Evolutionary conservation across 345 rosid genomes (phyloP).

Genomic region (Moricandia arvensis): DNA sequence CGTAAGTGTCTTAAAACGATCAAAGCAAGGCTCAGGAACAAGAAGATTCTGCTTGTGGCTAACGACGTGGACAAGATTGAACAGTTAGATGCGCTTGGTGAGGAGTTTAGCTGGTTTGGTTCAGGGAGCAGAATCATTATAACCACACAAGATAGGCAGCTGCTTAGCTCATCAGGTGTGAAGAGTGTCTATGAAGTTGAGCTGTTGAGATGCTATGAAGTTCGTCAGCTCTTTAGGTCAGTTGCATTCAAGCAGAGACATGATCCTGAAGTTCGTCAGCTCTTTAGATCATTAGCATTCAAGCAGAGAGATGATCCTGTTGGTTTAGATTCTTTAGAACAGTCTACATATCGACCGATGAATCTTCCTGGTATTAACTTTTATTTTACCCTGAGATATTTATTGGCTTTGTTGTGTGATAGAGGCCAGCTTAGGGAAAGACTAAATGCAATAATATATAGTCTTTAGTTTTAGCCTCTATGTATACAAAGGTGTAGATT

Average conservation of each 20-base stretch:
- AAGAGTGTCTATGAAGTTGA: slow-evolving; percentile 32
- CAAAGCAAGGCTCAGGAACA: slow-evolving; percentile 28
- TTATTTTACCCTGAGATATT: background rate
- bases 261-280: slow-evolving; percentile 28
- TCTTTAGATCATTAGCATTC: slow-evolving; percentile 28
- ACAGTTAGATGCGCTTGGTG: slow-evolving; percentile 33
- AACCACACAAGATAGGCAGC: slow-evolving; percentile 33
- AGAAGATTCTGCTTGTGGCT: slow-evolving; percentile 35
- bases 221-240: slow-evolving; percentile 32
- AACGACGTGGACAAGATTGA: slow-evolving; percentile 30
- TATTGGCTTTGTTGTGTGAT: background rate
- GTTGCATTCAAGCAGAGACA: slow-evolving; percentile 13
- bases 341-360: slow-evolving; percentile 7
- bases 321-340: slow-evolving; percentile 20
- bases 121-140: slow-evolving; percentile 36
- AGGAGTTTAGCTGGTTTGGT: slow-evolving; percentile 39
- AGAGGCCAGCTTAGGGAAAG: background rate
- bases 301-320: slow-evolving; percentile 16
- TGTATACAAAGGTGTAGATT: too few relatives aligned
- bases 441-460: background rate
- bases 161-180: slow-evolving; percentile 17
- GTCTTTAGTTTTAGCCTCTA: background rate
- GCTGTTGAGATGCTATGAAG: slow-evolving; percentile 19
- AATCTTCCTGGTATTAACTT: background rate
- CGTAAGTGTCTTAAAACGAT: slow-evolving; percentile 8